These are phyloP conservation scores for Detonula confervacea DNA, from an alignment of 352 stramenopile genomes.

Conservation along the genomic window DNA sequence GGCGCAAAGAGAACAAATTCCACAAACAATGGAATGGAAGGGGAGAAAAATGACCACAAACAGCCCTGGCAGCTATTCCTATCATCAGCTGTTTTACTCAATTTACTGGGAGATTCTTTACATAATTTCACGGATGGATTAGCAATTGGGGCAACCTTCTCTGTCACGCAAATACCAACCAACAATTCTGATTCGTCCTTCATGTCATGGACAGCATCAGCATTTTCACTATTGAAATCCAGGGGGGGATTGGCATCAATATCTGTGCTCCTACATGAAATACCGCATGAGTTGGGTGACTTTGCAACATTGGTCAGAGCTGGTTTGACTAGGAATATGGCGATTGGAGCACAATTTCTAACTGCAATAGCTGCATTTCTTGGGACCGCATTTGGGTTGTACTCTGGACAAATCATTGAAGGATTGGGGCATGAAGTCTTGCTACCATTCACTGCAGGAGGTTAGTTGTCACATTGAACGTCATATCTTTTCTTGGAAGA, in stretches of 20 bases:
- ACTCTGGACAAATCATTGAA: conserved; percentile 45
- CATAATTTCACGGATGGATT: conserved; percentile 92
- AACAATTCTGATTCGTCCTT: conserved; percentile 2
- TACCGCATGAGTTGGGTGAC: conserved; percentile 93
- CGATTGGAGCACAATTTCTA: conserved; percentile 90
- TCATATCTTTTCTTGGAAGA: too few relatives aligned
- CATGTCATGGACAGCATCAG: conserved; percentile 5
- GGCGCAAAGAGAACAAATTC: background rate
- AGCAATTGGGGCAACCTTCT: conserved; percentile 91
- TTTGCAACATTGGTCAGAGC: conserved; percentile 92
- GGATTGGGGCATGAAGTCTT: conserved; percentile 62
- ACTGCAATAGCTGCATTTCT: conserved; percentile 91
- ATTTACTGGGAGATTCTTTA: conserved; percentile 69
- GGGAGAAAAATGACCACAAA: conserved; percentile 37
- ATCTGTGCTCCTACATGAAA: conserved; percentile 92
- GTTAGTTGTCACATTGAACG: conserved; percentile 57
- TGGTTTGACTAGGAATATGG: conserved; percentile 89
- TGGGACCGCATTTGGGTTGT: conserved; percentile 86
- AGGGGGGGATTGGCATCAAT: conserved; percentile 89
- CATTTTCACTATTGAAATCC: conserved; percentile 65
- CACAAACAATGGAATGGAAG: conserved; percentile 24
- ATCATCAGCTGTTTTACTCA: conserved; percentile 67
- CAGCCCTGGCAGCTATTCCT: conserved; percentile 33
- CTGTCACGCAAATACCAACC: conserved; percentile 43
- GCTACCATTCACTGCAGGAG: conserved; percentile 77